Conservation (phyloP, 1,139 yeast species). For the Taiozyma sp. region DNA sequence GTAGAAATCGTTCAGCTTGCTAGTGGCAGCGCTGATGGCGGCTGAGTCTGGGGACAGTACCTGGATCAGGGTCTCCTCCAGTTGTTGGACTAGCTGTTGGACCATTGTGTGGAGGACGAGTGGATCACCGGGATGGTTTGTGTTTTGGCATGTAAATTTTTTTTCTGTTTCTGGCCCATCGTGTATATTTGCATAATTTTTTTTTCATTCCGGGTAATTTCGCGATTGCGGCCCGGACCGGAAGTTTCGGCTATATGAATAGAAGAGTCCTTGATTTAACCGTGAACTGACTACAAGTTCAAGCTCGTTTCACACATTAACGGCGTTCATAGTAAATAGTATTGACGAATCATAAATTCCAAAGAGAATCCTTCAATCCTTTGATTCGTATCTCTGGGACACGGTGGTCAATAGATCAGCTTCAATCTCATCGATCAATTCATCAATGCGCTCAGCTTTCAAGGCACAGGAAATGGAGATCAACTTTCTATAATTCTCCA, state of each 20-base stretch:
- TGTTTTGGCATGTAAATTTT: not conserved
- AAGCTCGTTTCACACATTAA: not conserved
- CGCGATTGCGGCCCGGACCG: not conserved
- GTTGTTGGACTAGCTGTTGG: constrained; percentile 58
- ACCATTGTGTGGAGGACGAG: constrained; percentile 42
- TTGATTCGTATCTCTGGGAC: not conserved
- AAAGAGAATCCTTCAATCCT: not conserved
- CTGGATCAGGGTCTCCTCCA: constrained; percentile 76
- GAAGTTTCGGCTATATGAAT: not conserved
- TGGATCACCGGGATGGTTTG: not conserved
- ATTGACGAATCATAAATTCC: not conserved
- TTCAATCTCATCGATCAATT: constrained; percentile 56
- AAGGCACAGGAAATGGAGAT: constrained; percentile 77
- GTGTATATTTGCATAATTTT: not conserved
- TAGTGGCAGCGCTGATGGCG: constrained; percentile 80
- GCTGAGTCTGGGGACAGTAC: constrained; percentile 74
- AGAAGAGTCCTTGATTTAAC: not conserved
- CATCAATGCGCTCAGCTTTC: constrained; percentile 75
- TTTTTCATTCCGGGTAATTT: not conserved
- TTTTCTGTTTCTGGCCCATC: not conserved
- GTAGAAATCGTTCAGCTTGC: constrained; percentile 70
- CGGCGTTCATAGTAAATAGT: not conserved
- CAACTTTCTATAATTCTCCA: constrained; percentile 77
- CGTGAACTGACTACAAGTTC: not conserved
- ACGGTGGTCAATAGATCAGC: constrained; percentile 27